Conservation (phyloP, 495 filamentous ascomycete genomes). For the Penicillium canariense region DNA sequence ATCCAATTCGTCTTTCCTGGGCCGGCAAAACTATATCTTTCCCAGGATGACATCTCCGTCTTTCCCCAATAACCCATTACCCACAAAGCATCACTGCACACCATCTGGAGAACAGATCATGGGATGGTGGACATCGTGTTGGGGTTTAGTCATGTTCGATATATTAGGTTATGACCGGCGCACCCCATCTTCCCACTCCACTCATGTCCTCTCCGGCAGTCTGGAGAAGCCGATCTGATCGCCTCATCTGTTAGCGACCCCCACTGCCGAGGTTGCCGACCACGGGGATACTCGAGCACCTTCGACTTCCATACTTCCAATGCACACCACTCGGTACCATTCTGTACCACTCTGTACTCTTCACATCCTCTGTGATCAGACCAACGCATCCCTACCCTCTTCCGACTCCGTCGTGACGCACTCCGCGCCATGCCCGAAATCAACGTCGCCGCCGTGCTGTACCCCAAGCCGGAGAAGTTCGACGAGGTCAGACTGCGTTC, state of each 20-base stretch:
- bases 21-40: too few relatives aligned
- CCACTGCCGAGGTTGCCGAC: slow-evolving; percentile 8
- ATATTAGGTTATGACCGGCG: too few relatives aligned
- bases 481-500: slow-evolving; percentile 28
- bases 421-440: slow-evolving; percentile 24
- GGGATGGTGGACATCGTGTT: too few relatives aligned
- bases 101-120: too few relatives aligned
- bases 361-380: too few relatives aligned
- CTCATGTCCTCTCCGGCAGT: not conserved
- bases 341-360: too few relatives aligned
- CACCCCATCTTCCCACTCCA: not conserved
- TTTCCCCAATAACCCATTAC: too few relatives aligned
- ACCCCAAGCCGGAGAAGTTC: slow-evolving; percentile 33
- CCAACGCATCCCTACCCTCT: not conserved
- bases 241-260: slow-evolving; percentile 10
- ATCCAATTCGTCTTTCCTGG: too few relatives aligned
- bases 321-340: too few relatives aligned
- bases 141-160: too few relatives aligned
- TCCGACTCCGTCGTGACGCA: not conserved
- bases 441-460: slow-evolving; percentile 30
- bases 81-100: too few relatives aligned
- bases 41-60: too few relatives aligned
- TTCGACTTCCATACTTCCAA: not conserved
- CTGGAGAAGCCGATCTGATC: slow-evolving; percentile 11
- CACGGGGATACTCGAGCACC: not conserved